These are phyloP conservation scores for Cystofilobasidium capitatum DNA, from an alignment of 768 basidiomycete species.

Conservation along the genomic window DNA sequence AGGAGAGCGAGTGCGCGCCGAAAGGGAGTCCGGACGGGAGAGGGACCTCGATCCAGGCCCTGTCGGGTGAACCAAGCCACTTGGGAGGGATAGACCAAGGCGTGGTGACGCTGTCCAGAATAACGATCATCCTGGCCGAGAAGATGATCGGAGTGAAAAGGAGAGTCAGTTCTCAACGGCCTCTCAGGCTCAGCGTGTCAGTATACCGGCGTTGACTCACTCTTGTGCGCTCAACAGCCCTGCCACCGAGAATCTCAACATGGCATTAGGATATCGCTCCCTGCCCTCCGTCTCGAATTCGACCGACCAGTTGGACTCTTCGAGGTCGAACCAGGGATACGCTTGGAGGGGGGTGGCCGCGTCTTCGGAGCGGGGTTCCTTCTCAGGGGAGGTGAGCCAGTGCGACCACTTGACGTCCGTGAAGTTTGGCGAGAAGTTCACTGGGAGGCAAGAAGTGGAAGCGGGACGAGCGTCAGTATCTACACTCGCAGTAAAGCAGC, in stretches of 20 bases:
- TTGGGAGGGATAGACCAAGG: constrained; percentile 5
- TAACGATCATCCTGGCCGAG: background rate
- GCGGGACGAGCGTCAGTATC: background rate
- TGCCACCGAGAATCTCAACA: constrained; percentile 15
- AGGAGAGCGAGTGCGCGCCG: constrained; percentile 54
- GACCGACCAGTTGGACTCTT: background rate
- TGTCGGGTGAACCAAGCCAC: constrained; percentile 5
- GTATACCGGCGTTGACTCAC: background rate
- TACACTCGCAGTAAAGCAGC: background rate
- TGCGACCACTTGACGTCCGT: constrained; percentile 55
- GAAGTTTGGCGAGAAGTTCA: constrained; percentile 16
- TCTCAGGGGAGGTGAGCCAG: constrained; percentile 49
- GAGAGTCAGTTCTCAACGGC: background rate
- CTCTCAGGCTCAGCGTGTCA: too few species aligned
- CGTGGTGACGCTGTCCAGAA: background rate
- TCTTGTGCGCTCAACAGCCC: background rate
- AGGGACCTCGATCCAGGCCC: constrained; percentile 17
- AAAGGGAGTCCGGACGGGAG: constrained; percentile 35
- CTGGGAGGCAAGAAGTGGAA: background rate
- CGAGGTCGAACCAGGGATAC: constrained; percentile 47
- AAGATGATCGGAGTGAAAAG: background rate
- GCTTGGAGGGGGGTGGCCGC: constrained; percentile 64
- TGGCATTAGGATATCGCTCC: constrained; percentile 1
- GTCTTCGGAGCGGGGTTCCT: constrained; percentile 48
- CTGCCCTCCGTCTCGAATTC: background rate